Conservation (phyloP, 2,329 filamentous ascomycete genomes). For the Fusarium solani-melongenae region DNA sequence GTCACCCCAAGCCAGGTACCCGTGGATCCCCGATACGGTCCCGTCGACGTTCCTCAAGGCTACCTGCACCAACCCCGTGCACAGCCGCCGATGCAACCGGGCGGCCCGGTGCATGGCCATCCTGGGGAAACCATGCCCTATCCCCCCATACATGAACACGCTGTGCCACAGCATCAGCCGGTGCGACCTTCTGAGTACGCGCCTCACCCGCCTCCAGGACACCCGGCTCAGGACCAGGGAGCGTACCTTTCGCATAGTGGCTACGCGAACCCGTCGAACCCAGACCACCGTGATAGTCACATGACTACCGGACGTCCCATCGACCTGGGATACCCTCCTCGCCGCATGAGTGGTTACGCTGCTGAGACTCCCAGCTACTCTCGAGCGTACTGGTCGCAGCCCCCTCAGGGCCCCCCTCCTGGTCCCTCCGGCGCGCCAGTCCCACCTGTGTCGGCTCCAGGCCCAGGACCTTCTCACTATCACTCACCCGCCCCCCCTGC, state of each 20-base stretch:
- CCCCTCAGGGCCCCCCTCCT: conserved; percentile 44
- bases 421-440: conserved; percentile 33
- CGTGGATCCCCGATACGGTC: conserved; percentile 39
- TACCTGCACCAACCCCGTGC: conserved; percentile 42
- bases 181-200: conserved; percentile 45
- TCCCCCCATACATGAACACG: conserved; percentile 41
- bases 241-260: conserved; percentile 45
- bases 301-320: conserved; percentile 45
- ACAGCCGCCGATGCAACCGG: conserved; percentile 39
- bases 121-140: conserved; percentile 40
- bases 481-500: conserved; percentile 44
- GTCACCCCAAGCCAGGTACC: conserved; percentile 35
- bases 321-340: conserved; percentile 47
- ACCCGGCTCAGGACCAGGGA: conserved; percentile 37
- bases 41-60: conserved; percentile 39
- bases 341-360: conserved; percentile 48
- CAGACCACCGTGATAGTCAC: conserved; percentile 45
- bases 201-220: conserved; percentile 39
- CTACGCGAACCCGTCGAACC: conserved; percentile 41
- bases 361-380: conserved; percentile 46
- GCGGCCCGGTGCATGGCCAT: conserved; percentile 38
- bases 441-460: conserved; percentile 31
- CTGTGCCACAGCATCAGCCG: conserved; percentile 38
- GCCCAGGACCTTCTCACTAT: conserved; percentile 37
- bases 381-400: conserved; percentile 50